Percentiles rank a stretch among this genome's conserved stretches.
These are phyloP conservation scores for Plasmodium gonderi DNA, from an alignment of 169 alveolate species.

Conservation along the genomic window DNA sequence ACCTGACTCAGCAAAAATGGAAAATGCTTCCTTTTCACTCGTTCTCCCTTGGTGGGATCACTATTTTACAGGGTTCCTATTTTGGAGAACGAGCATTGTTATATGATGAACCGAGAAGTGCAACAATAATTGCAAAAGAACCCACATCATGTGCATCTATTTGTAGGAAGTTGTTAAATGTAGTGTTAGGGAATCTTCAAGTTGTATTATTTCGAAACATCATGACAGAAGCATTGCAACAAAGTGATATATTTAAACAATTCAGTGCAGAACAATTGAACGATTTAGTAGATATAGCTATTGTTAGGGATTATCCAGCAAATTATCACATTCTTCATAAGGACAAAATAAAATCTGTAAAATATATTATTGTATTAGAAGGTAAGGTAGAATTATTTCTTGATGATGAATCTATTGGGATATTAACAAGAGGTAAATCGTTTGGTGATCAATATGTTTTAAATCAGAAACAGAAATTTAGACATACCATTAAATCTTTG, in stretches of 20 bases:
- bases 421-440: constrained; percentile 92
- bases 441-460: constrained; percentile 95
- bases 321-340: constrained; percentile 78
- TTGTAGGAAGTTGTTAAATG: constrained; percentile 85
- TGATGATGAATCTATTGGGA: constrained; percentile 80
- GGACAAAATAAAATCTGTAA: constrained; percentile 86
- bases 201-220: constrained; percentile 90
- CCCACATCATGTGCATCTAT: constrained; percentile 89
- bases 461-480: constrained; percentile 88
- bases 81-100: constrained; percentile 95
- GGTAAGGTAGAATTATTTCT: constrained; percentile 86
- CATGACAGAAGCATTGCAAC: constrained; percentile 89
- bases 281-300: constrained; percentile 85
- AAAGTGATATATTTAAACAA: constrained; percentile 87
- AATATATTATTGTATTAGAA: constrained; percentile 89
- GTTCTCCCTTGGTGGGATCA: constrained; percentile 85
- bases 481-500: constrained; percentile 85
- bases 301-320: constrained; percentile 83
- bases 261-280: constrained; percentile 87
- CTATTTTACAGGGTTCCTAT: constrained; percentile 92
- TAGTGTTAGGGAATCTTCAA: constrained; percentile 89
- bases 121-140: constrained; percentile 91
- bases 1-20: background rate
- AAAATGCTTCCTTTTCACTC: background rate
- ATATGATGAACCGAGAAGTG: constrained; percentile 94